Base-by-base conservation (phyloP, 805 yeast genomes). In the Lachancea mirantina region DNA sequence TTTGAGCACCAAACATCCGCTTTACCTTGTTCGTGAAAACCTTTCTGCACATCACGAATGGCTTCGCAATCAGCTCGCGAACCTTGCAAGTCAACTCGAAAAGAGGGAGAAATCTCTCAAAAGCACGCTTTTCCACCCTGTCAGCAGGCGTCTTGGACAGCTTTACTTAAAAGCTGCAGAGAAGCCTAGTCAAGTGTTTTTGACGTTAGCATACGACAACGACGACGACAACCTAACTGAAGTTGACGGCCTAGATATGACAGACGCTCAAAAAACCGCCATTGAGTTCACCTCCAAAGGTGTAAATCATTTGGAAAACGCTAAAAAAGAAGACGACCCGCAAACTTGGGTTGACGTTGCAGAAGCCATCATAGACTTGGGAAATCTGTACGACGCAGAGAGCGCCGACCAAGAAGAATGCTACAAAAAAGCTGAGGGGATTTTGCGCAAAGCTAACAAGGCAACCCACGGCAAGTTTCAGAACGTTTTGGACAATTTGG, bases 301-400 rank as follows among this genome's bases (percentile, higher is more conserved):
- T 0, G 62, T 82, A 16, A 60, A 64, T 23, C 72, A 72, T 47
- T 62, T 87, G 34, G 57, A 64, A 34, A 59, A 64, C 34, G 79
- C 87, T 0, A 73, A 78, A 52, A 75, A 75, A 31, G 76, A 74
- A 13, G 83, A 78, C 28, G 84, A 80, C 24, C 94, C 94, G 0
- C 79, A 78, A 38, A 67, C 81, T 4, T 81, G 89, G 84, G 94
- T 78, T 8, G 72, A 75, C 49, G 68, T 82, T 28, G 95, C 96
- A 1, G 97, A 89, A 56, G 88, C 94, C 1, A 65, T 74, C 48
- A 84, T 89, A 21, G 73, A 81, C 10, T 61, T 83, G 44, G 96
- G 88, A 10, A 88, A 87, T 46, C 53, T 87, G 31, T 65, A 70
- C 39, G 83, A 78, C 6, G 61, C 72, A 16, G 85, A 79, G 17